These are phyloP conservation scores for Blastocystis hominis DNA, from an alignment of 352 stramenopile species.

Conservation along the genomic window DNA sequence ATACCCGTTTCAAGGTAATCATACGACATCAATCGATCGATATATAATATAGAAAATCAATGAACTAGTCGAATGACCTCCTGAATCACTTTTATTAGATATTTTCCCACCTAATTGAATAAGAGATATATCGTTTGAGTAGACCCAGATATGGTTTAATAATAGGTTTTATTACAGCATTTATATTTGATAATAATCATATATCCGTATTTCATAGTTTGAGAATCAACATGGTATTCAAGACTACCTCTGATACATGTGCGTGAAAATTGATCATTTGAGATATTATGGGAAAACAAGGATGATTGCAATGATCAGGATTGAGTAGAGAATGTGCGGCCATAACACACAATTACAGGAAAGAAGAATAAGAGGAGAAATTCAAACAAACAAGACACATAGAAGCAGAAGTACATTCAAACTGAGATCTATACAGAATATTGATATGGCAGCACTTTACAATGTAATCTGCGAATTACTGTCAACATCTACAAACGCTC, in stretches of 20 bases:
- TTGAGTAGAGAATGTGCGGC: too few species aligned
- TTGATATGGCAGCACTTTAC: too few species aligned
- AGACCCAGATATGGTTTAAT: too few species aligned
- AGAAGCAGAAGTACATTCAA: not conserved
- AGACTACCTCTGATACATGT: too few species aligned
- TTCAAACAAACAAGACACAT: not conserved
- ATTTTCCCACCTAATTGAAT: not conserved
- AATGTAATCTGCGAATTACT: conserved; percentile 86
- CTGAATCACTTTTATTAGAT: not conserved
- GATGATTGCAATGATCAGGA: not conserved
- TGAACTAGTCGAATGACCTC: not conserved
- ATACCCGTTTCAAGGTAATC: conserved; percentile 21
- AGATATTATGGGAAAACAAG: too few species aligned
- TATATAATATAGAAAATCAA: not conserved
- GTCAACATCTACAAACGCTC: conserved; percentile 89
- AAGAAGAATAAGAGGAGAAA: too few species aligned
- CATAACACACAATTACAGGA: too few species aligned
- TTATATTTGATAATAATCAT: not conserved
- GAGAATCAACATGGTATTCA: too few species aligned
- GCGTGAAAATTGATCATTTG: too few species aligned
- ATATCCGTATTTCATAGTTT: too few species aligned
- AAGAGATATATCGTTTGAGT: not conserved
- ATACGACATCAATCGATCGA: not conserved
- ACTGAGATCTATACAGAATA: too few species aligned
- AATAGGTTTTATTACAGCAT: not conserved